Evolutionary conservation across 2,329 filamentous ascomycete species (phyloP), one percentile per base, ranked within the genome.

Genomic region (Phialophora expanda): DNA sequence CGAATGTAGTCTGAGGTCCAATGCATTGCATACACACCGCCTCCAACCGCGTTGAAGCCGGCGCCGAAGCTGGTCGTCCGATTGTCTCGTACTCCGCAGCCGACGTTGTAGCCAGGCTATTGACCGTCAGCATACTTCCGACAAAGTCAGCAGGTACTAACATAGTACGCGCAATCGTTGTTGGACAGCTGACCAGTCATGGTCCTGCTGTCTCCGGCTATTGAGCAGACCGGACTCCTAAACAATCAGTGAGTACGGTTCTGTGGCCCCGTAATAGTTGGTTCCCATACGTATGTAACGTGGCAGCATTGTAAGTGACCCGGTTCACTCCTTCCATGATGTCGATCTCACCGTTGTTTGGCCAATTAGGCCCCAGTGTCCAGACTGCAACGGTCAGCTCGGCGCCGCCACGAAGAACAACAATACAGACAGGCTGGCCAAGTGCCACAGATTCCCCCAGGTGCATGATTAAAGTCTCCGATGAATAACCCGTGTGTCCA

Each of bases 241-340:
- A 11, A 22, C 12, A 20, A 44, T 56, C 24, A 58, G 56, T 56
- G 46, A 44, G 30, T 17, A 22, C 20, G 26, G 48, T 48, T 38
- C 4, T 50, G 28, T 60, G 51, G 22, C 17, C 6, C 32, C 26
- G 22, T 11, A 32, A 26, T 3, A 11, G 8, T 34, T 1, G 4
- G 14, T 44, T 9, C 6, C 50, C 58, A 34, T 38, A 75, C 0
- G 89, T 89, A 78, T 90, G 86, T 48, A 92, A 81, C 24, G 87
- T 89, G 75, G 90, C 79, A 50, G 80, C 75, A 73, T 88, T 84
- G 66, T 81, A 77, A 1, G 76, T 75, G 66, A 85, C 81, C 26
- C 81, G 78, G 78, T 90, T 88, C 71, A 90, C 87, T 38, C 88
- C 88, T 79, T 91, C 89, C 69, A 91, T 83, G 71, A 91, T 87